Conservation (phyloP, 306 rosid species). For the Leucaena leucocephala region DNA sequence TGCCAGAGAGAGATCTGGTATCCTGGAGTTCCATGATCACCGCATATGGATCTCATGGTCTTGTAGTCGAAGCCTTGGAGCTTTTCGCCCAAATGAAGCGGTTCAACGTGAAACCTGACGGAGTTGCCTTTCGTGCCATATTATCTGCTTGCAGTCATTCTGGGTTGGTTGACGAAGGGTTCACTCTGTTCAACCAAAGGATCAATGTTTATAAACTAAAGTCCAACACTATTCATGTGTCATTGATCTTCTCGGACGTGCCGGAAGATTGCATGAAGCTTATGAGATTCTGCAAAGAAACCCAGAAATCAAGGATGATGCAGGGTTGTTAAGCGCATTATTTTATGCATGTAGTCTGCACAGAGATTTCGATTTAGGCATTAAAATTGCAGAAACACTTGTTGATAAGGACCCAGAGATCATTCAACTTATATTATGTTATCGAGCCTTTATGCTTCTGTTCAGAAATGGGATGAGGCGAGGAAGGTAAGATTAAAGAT, state of each 20-base stretch:
- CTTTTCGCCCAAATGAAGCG: conserved; percentile 65
- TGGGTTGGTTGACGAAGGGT: conserved; percentile 74
- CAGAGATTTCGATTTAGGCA: conserved; percentile 57
- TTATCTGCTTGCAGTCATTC: conserved; percentile 82
- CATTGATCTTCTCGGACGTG: conserved; percentile 84
- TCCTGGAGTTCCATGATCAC: conserved; percentile 86
- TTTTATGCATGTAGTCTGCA: conserved; percentile 67
- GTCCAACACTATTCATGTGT: conserved; percentile 79
- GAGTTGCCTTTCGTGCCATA: conserved; percentile 68
- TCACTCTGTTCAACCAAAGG: conserved; percentile 63
- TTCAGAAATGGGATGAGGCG: conserved; percentile 65
- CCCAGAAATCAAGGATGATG: conserved; percentile 56
- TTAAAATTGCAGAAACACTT: conserved; percentile 55
- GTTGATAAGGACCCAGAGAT: conserved; percentile 66
- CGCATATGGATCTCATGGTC: conserved; percentile 83
- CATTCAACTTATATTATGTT: conserved; percentile 60
- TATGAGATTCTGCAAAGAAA: conserved; percentile 60
- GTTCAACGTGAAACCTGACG: conserved; percentile 58
- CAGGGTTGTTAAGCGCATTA: conserved; percentile 66
- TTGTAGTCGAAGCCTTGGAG: conserved; percentile 61
- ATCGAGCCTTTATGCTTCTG: conserved; percentile 70
- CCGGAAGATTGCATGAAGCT: conserved; percentile 77
- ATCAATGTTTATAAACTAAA: conserved; percentile 47
- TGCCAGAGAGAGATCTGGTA: conserved; percentile 70
- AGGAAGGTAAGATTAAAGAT: conserved; percentile 64